Base-by-base conservation (phyloP, 768 basidiomycete genomes). In the Zangia roseola region DNA sequence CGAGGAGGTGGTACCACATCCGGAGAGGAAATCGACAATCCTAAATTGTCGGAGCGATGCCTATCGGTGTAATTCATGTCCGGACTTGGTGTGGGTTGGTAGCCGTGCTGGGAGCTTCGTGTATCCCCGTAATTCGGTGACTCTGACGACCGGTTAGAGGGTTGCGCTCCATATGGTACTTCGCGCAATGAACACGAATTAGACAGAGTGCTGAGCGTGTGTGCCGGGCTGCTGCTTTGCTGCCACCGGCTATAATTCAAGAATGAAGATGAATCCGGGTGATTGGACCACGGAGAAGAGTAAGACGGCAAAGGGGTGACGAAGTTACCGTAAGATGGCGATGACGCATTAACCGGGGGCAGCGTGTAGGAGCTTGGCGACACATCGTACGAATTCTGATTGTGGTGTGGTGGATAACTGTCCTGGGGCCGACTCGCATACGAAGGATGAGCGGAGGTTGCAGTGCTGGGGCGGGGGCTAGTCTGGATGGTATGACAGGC, bases 1-100 rank as follows among this genome's bases (percentile, higher is more conserved):
- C 74, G 74, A 53, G 81, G 76, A 49, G 77, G 82, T 9, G 79
- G 85, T 13, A 78, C 84, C 39, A 72, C 68, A 56, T 77, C 81
- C 51, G 61, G 59, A 51, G 57, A 61, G 54, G 55, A 56, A 45
- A 60, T 54, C 2, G 62, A 47, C 53, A 63, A 42, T 19, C 63
- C 57, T 24, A 60, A 50, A 40, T 61, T 58, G 43, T 73, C 71
- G 37, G 65, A 60, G 41, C 58, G 68, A 25, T 61, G 60, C 45
- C 71, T 69, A 24, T 73, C 63, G 6, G 61, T 52, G 51, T 77
- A 74, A 34, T 69, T 63, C 50, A 66, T 61, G 42, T 62, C 60
- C 30, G 76, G 72, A 30, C 73, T 74, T 20, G 68, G 55, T 20
- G 69, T 62, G 14, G 69, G 62, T 44, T 71, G 63, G 56, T 73